Evolutionary conservation across 306 rosid species (phyloP), one percentile per base, ranked within the genome.

Genomic region (Vigna mungo): DNA sequence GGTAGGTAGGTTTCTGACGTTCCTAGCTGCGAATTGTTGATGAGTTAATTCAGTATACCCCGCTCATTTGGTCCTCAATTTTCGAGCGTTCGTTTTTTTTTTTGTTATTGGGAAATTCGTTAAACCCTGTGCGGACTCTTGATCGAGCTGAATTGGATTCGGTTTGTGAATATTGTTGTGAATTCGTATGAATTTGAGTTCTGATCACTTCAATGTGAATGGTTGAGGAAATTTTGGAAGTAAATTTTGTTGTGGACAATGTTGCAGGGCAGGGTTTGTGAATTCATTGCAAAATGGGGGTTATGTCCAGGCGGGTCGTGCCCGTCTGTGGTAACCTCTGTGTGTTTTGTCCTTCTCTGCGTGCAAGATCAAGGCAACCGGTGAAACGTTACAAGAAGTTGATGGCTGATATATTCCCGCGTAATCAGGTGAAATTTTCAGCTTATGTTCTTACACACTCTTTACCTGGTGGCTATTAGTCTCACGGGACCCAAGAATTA

Each of bases 241-340:
- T 74, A 87, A 69, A 46, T 21, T 60, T 17, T 74, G 72, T 67
- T 61, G 3, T 76, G 46, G 56, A 54, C 12, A 66, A 12, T 56
- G 0, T 77, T 86, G 73, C 84, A 79, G 90, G 58, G 41, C 73
- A 61, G 76, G 83, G 68, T 78, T 75, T 84, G 81, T 84, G 73
- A 65, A 81, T 87, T 53, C 76, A 23, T 34, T 13, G 41, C 79
- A 79, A 67, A 80, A 94, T 95, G 99, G 99, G 99, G 99, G 99
- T 95, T 87, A 87, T 95, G 93, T 95, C 99, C 68, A 87, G 99
- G 92, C 99, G 97, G 91, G 93, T 92, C 30, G 85, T 95, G 12
- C 99, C 99, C 54, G 97, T 87, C 93, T 95, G 99, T 70, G 92
- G 97, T 80, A 92, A 83, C 97, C 94, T 95, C 94, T 95, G 99